A percentile compares a stretch with the other conserved stretches of the same genome.
Conservation (phyloP, 306 rosid species). For the Malus sylvestris region DNA sequence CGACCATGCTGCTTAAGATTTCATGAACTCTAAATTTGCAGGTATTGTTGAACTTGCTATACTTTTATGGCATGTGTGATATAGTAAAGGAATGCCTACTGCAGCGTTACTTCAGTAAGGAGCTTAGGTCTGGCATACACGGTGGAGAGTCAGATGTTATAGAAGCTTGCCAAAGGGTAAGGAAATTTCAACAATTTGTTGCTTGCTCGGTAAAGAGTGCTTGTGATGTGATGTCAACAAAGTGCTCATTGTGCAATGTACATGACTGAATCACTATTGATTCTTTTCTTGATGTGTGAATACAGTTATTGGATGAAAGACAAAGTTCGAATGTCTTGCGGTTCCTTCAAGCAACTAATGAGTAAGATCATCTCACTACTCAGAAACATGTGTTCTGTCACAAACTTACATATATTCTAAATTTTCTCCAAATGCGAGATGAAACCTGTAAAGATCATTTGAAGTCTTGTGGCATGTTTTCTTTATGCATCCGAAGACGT, state of each 20-base stretch:
- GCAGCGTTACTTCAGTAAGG: slow-evolving; percentile 86
- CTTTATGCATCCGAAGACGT: neutral
- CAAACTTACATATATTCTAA: neutral
- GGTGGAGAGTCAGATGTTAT: slow-evolving; percentile 55
- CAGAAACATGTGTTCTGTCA: neutral
- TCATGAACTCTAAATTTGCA: slow-evolving; percentile 19
- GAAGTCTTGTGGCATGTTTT: neutral
- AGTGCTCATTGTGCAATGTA: neutral
- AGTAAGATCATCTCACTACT: slow-evolving; percentile 35
- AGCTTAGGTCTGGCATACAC: slow-evolving; percentile 60
- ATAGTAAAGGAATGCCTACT: slow-evolving; percentile 81
- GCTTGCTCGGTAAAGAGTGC: neutral
- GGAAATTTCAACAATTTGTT: slow-evolving; percentile 19
- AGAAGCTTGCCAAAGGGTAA: slow-evolving; percentile 68
- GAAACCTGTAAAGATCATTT: neutral
- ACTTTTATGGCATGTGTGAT: slow-evolving; percentile 81
- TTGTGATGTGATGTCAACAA: neutral
- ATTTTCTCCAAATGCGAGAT: neutral
- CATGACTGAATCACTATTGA: neutral
- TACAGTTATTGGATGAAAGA: slow-evolving; percentile 79
- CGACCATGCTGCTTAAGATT: neutral
- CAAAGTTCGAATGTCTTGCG: slow-evolving; percentile 83
- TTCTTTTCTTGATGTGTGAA: slow-evolving; percentile 14
- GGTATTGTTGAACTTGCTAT: slow-evolving; percentile 66
- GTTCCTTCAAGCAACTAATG: slow-evolving; percentile 68